These are phyloP conservation scores for Ascomycota sp. DNA, from an alignment of 2,329 filamentous ascomycete genomes.

Conservation along the genomic window DNA sequence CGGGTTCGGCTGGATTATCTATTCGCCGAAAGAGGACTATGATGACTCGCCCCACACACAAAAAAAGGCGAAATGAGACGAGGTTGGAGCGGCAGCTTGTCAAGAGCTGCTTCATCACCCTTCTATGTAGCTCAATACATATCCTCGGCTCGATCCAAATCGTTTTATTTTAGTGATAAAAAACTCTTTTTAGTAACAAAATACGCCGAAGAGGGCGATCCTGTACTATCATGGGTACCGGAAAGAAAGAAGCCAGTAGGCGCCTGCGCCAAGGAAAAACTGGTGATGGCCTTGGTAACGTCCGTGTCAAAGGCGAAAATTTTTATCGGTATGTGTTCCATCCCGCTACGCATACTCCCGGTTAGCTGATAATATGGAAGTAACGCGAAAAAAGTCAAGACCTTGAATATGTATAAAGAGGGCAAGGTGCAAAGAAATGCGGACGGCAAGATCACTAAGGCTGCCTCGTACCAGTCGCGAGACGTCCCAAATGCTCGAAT, in stretches of 20 bases:
- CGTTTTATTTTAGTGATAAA: too few relatives aligned
- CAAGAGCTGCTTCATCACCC: too few relatives aligned
- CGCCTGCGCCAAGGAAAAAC: slow-evolving; percentile 70
- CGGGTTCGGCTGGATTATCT: too few relatives aligned
- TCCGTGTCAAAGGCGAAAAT: slow-evolving; percentile 90
- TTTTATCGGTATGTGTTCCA: slow-evolving; percentile 57
- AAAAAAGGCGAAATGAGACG: too few relatives aligned
- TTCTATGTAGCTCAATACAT: too few relatives aligned
- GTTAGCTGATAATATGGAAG: slow-evolving; percentile 10
- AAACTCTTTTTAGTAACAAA: too few relatives aligned
- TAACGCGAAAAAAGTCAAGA: slow-evolving; percentile 71
- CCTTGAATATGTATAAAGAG: slow-evolving; percentile 77
- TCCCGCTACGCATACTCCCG: slow-evolving; percentile 1
- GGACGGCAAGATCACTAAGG: slow-evolving; percentile 63
- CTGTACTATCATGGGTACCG: slow-evolving; percentile 47
- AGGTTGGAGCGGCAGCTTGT: too few relatives aligned
- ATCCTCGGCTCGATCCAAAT: too few relatives aligned
- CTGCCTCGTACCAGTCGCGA: slow-evolving; percentile 64
- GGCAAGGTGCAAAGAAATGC: slow-evolving; percentile 68
- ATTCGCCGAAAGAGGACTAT: too few relatives aligned
- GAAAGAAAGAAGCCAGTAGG: slow-evolving; percentile 77
- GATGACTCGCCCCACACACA: too few relatives aligned
- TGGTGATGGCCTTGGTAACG: slow-evolving; percentile 74
- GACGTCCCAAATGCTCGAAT: slow-evolving; percentile 69
- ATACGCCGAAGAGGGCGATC: too few relatives aligned